Percentiles rank a stretch among this genome's conserved stretches.
phyloP scores from a whole-genome alignment of 1,139 yeast species.

The Yamadazyma trypodendri region DNA sequence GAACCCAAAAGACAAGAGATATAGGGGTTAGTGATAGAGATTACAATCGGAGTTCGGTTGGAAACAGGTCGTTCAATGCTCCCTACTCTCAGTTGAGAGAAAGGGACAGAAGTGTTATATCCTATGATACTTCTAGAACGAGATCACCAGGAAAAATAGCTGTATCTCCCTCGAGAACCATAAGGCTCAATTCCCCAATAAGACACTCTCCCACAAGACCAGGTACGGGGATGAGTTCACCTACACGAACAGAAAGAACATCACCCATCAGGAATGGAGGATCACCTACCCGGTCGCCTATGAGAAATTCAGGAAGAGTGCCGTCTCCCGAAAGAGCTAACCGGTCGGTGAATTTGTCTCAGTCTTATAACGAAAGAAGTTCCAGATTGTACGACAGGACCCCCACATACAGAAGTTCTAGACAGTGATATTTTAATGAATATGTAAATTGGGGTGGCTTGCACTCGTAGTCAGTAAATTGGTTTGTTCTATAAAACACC shows the following conservation, averaged over 20 bases:
- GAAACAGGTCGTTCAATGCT: slow-evolving; percentile 5
- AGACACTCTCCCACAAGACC: background rate
- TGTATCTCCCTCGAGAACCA: slow-evolving; percentile 6
- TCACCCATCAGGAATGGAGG: slow-evolving; percentile 6
- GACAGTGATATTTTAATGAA: too few relatives aligned
- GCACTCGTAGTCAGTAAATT: background rate
- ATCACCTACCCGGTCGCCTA: slow-evolving; percentile 3
- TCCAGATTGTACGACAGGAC: slow-evolving; percentile 1
- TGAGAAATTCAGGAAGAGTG: slow-evolving; percentile 2
- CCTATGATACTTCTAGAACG: background rate
- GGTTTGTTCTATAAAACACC: background rate
- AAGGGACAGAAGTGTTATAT: slow-evolving; percentile 5
- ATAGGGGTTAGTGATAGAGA: slow-evolving; percentile 5
- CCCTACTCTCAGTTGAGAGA: slow-evolving; percentile 2
- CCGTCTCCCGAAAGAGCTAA: slow-evolving; percentile 3
- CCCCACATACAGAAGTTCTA: slow-evolving; percentile 1
- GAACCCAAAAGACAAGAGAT: slow-evolving; percentile 7
- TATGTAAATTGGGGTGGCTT: background rate
- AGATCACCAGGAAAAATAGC: slow-evolving; percentile 3
- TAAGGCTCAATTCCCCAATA: background rate
- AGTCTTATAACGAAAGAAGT: background rate
- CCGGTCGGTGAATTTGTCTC: background rate
- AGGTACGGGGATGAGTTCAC: background rate
- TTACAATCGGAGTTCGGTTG: slow-evolving; percentile 3
- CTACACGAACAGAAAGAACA: slow-evolving; percentile 6